Evolutionary conservation across 768 basidiomycete species (phyloP).

Genomic region (Tricholoma flavovirens): DNA sequence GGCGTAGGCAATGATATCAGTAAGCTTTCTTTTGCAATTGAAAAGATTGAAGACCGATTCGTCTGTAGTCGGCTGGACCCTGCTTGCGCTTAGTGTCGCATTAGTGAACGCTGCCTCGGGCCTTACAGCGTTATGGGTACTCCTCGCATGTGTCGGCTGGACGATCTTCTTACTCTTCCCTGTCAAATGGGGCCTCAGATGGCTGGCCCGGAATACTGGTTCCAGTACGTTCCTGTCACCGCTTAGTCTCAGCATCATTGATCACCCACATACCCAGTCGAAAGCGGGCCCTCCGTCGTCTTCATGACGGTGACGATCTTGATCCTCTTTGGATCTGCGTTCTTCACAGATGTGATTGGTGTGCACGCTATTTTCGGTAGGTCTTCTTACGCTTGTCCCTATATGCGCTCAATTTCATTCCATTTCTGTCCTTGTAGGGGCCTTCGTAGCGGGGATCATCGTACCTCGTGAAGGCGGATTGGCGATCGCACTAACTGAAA

Average conservation of each 20-base stretch:
- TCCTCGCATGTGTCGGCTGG: constrained; percentile 79
- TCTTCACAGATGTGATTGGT: constrained; percentile 91
- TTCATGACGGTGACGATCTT: constrained; percentile 87
- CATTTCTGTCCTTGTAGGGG: constrained; percentile 35
- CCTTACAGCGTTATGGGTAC: constrained; percentile 77
- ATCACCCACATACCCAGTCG: constrained; percentile 27
- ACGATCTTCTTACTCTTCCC: constrained; percentile 69
- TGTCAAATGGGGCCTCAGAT: constrained; percentile 53
- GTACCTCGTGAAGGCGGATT: constrained; percentile 89
- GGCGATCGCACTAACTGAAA: constrained; percentile 83
- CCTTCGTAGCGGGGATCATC: constrained; percentile 75
- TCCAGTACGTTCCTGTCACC: constrained; percentile 42
- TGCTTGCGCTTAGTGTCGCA: constrained; percentile 87
- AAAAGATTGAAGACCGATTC: neutral
- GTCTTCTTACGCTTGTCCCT: constrained; percentile 4
- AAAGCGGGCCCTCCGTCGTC: constrained; percentile 78
- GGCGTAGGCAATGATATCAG: constrained; percentile 85
- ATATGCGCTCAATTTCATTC: neutral
- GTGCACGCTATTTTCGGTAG: constrained; percentile 87
- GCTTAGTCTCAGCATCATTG: neutral
- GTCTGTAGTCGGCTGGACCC: constrained; percentile 65
- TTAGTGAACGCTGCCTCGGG: constrained; percentile 86
- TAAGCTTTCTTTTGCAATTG: constrained; percentile 18
- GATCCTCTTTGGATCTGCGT: constrained; percentile 78
- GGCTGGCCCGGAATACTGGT: constrained; percentile 74